Conservation (phyloP, 768 basidiomycete genomes). For the Dentipellis fragilis region DNA sequence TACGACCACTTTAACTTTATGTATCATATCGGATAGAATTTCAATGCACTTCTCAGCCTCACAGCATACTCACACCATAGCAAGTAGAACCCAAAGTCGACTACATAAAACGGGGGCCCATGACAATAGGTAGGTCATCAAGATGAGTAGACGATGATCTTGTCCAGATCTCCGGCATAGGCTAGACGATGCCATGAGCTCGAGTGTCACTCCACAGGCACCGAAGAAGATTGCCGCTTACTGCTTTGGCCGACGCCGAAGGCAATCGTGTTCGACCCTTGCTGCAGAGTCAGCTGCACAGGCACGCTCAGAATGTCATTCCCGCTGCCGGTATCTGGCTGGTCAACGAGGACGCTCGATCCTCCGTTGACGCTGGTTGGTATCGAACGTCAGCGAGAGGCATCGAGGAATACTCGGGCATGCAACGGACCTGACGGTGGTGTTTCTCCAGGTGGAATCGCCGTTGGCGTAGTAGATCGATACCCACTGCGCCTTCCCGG, state of each 20-base stretch:
- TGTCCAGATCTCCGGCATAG: constrained; percentile 52
- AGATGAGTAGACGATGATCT: constrained; percentile 41
- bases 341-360: constrained; percentile 38
- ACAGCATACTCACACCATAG: too few relatives aligned
- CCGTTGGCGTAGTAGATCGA: constrained; percentile 52
- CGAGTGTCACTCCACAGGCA: neutral
- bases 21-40: too few relatives aligned
- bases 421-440: constrained; percentile 40
- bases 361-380: constrained; percentile 46
- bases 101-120: too few relatives aligned
- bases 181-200: constrained; percentile 13
- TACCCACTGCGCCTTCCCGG: constrained; percentile 47
- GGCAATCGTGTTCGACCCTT: constrained; percentile 42
- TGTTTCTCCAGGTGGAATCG: constrained; percentile 49
- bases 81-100: too few relatives aligned
- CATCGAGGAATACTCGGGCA: neutral
- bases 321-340: constrained; percentile 48
- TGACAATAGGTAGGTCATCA: neutral
- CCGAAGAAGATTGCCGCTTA: constrained; percentile 21
- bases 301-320: constrained; percentile 45
- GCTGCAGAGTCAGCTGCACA: constrained; percentile 38
- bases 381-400: neutral
- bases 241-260: constrained; percentile 40
- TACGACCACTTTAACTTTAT: too few relatives aligned
- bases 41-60: too few relatives aligned